These are phyloP conservation scores for Raphidocelis subcapitata DNA, from an alignment of 139 green algal species.

Conservation along the genomic window DNA sequence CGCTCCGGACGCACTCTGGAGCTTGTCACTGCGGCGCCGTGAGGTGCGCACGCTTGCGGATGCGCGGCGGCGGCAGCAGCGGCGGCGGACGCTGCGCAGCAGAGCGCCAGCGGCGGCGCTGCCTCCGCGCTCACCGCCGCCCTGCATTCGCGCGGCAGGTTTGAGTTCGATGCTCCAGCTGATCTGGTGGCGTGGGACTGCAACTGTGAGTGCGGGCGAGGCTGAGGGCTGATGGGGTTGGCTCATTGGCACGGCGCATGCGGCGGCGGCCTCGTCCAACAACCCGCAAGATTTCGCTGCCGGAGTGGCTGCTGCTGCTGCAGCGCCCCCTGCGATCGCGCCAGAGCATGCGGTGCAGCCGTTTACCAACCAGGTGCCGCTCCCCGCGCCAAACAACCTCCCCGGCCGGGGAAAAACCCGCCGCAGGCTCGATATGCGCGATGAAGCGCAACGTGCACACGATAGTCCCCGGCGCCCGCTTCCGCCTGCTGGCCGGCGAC, in stretches of 20 bases:
- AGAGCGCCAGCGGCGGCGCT: background rate
- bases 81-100: background rate
- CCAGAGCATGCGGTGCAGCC: too few species aligned
- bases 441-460: conserved; percentile 57
- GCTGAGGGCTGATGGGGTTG: background rate
- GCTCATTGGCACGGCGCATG: background rate
- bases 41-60: background rate
- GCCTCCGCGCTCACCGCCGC: background rate
- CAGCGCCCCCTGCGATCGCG: too few species aligned
- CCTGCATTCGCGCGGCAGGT: conserved; percentile 1
- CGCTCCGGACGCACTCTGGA: conserved; percentile 3
- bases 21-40: conserved; percentile 20
- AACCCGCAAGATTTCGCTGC: too few species aligned
- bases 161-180: conserved; percentile 34
- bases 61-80: background rate
- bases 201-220: conserved; percentile 35
- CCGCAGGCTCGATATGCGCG: conserved; percentile 50
- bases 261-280: too few species aligned
- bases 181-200: conserved; percentile 46
- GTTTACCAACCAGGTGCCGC: too few species aligned
- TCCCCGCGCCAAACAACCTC: too few species aligned
- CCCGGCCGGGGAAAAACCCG: too few species aligned
- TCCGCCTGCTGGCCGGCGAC: conserved; percentile 35
- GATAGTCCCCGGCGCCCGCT: conserved; percentile 36
- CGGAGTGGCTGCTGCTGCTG: too few species aligned